phyloP scores from a whole-genome alignment of 176 grass and related monocot species.

The Carex myosuroides region DNA sequence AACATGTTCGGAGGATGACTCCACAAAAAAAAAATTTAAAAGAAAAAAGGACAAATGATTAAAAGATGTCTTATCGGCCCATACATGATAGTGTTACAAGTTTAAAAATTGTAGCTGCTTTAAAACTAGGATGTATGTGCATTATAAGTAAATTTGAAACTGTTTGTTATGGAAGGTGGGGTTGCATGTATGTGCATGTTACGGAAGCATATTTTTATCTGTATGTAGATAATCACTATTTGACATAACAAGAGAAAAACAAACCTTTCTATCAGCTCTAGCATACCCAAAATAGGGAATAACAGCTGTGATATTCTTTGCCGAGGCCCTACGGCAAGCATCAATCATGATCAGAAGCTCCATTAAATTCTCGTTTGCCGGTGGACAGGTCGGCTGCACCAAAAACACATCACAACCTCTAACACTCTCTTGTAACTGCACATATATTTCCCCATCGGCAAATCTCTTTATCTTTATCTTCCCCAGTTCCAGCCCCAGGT shows the following conservation, averaged over 20 bases:
- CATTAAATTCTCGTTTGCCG: constrained; percentile 99
- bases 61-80: background rate
- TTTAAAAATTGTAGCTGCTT: background rate
- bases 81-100: background rate
- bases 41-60: background rate
- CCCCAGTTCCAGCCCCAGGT: constrained; percentile 92
- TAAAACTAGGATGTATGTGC: background rate
- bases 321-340: constrained; percentile 95
- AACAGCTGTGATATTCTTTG: constrained; percentile 94
- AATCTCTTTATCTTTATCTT: constrained; percentile 95
- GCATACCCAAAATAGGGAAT: constrained; percentile 99
- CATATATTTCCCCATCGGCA: constrained; percentile 94
- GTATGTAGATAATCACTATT: background rate
- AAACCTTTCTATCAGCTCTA: constrained; percentile 94
- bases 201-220: background rate
- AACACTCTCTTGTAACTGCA: constrained; percentile 97
- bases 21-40: background rate
- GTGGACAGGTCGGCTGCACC: constrained; percentile 86
- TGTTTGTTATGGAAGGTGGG: background rate
- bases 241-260: background rate
- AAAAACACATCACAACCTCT: constrained; percentile 92
- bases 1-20: background rate
- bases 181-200: background rate
- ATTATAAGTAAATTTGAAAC: constrained; percentile 4
- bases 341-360: constrained; percentile 96